These are phyloP conservation scores for Cryptococcus sp. DNA, from an alignment of 1,284 basidiomycete genomes.

Conservation along the genomic window DNA sequence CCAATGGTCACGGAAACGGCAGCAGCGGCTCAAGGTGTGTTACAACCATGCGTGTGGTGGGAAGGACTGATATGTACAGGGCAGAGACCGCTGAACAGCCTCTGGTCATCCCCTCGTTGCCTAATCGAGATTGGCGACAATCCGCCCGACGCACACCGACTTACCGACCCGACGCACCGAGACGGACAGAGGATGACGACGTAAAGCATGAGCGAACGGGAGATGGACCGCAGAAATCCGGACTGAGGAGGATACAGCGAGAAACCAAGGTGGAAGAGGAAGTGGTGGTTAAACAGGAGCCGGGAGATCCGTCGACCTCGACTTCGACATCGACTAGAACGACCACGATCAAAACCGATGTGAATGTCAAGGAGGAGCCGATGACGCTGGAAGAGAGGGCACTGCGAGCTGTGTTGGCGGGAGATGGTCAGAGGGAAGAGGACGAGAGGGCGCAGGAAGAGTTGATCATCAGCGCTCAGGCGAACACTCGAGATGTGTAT, in stretches of 20 bases:
- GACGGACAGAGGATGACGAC: conserved; percentile 15
- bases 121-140: conserved; percentile 84
- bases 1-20: conserved; percentile 28
- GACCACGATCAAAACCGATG: background rate
- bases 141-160: conserved; percentile 56
- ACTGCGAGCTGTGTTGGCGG: conserved; percentile 33
- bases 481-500: conserved; percentile 23
- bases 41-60: conserved; percentile 35
- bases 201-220: conserved; percentile 53
- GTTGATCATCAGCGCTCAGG: conserved; percentile 55
- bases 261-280: conserved; percentile 16
- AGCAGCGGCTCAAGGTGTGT: conserved; percentile 68
- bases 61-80: conserved; percentile 4
- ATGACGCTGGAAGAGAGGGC: conserved; percentile 39
- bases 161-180: background rate
- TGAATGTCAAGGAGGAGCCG: conserved; percentile 20
- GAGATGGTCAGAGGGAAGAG: conserved; percentile 41
- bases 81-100: conserved; percentile 52
- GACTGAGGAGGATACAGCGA: conserved; percentile 50
- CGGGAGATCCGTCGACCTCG: background rate
- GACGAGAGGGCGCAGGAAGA: conserved; percentile 45
- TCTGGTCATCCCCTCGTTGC: conserved; percentile 72
- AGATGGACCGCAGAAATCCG: conserved; percentile 69
- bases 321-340: no score
- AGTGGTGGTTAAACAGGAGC: background rate